A percentile compares a stretch with the other conserved stretches of the same genome.
These are phyloP conservation scores for Ophiorrhiza pumila DNA, from an alignment of 257 asterid species.

Conservation along the genomic window DNA sequence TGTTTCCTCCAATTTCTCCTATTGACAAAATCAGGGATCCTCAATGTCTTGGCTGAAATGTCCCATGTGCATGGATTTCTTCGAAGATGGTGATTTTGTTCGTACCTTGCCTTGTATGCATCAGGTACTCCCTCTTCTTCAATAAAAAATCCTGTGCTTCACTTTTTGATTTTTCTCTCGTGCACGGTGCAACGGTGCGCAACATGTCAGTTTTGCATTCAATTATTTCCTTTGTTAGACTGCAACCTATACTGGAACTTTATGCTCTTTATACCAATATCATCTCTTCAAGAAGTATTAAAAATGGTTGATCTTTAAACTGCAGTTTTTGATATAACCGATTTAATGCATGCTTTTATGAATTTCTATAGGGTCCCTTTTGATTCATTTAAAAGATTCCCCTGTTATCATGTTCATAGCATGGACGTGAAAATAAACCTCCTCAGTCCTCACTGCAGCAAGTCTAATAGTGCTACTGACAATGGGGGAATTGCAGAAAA, in stretches of 20 bases:
- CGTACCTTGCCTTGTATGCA: conserved; percentile 17
- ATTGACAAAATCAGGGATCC: neutral
- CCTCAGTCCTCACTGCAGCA: neutral
- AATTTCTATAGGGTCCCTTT: neutral
- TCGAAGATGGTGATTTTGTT: conserved; percentile 3
- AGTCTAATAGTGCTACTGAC: neutral
- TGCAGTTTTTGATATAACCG: neutral
- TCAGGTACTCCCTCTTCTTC: conserved; percentile 13
- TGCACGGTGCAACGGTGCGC: no score
- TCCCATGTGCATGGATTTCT: conserved; percentile 9
- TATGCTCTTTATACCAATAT: neutral
- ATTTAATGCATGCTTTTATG: neutral
- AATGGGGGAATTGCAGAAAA: neutral
- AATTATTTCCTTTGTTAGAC: neutral
- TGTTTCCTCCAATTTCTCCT: neutral
- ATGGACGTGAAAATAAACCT: neutral
- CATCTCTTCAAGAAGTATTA: neutral
- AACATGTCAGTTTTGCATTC: neutral
- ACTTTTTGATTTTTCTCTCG: neutral
- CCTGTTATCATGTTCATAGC: neutral
- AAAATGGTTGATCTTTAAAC: neutral
- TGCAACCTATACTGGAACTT: neutral
- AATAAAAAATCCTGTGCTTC: neutral
- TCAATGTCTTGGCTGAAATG: neutral
- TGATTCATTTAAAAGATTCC: neutral